Base-by-base conservation (phyloP, 257 asterid species). In the Handroanthus guayacan region DNA sequence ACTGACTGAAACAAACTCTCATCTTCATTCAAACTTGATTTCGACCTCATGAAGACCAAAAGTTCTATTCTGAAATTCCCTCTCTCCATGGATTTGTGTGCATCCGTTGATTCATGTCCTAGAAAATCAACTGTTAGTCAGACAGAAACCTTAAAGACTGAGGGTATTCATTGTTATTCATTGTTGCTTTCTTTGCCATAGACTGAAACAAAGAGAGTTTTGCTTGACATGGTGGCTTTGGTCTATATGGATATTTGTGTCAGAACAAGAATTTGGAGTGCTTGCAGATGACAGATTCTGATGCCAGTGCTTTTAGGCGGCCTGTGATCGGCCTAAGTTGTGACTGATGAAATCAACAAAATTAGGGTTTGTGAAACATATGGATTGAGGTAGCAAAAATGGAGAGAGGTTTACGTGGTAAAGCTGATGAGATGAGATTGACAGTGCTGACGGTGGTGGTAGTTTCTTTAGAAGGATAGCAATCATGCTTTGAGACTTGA, bases 401-500 rank as follows among this genome's bases (percentile, higher is more conserved):
- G 76, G 41, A 44, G 60, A 9, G 18, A 41, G 38, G 48, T 47
- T 17, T n/a, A 41, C 56, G 13, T 11, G 38, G 31, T 36, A 17
- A 76, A 65, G 43, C 63, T 77, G 65, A 62, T 69, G 36, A 11
- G 18, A 68, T 77, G 76, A 55, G 25, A 58, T 18, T 48, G 75
- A 34, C 31, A 1, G 31, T 25, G 31, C 31, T 25, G 31, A 25
- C 31, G 1, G 31, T 34, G 71, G 69, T 75, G 73, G 48, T 67
- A 13, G 61, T 60, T 50, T 38, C 63, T 45, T 17, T n/a, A 14
- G 31, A 8, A 13, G 51, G 76, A 20, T 45, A 36, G 61, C 75
- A 67, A 13, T 44, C 69, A 36, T 68, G 69, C 56, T 68, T 47
- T 60, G 56, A 67, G 62, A 62, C 69, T 47, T 69, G 47, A 67